Evolutionary conservation across 208 protist species (phyloP), one percentile per base, ranked within the genome.

Genomic region (Crithidia expoeki): DNA sequence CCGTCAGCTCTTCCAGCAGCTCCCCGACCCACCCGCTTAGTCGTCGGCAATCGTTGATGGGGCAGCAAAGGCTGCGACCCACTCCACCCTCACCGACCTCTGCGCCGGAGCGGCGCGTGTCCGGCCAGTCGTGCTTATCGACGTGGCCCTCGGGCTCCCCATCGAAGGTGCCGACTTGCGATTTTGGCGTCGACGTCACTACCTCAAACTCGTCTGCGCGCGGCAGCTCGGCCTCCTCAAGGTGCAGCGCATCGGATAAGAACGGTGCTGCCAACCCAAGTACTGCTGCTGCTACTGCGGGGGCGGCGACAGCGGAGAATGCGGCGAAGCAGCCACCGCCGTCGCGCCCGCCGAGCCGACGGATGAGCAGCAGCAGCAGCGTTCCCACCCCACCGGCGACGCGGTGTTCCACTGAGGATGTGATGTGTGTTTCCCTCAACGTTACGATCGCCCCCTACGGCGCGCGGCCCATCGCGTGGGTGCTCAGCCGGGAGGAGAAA

Each of bases 401-500:
- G 50, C 76, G 76, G 25, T 73, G 58, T 19, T 53, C 30, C 27
- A 46, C 36, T 4, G 28, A 36, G 33, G 42, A 32, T 3, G 36
- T 47, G n/a, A 10, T 21, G 12, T 59, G 47, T 38, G 40, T 79
- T 9, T 46, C 44, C 10, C 28, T 83, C 27, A 50, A 23, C 2
- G 64, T 73, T 1, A 68, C 56, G 25, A 61, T 92, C 51, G 70
- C 75, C 47, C 86, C 86, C 23, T 83, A 78, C 66, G 83, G 78
- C 19, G 79, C 86, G 16, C 72, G 74, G 14, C 86, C 80, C 21
- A 82, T 88, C 28, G 83, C 77, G 21, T 88, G 80, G 80, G 75
- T 85, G 67, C 50, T 86, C 16, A 68, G 57, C 32, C 34, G 47
- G 17, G 47, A 62, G 4, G 52, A 68, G 44, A 63, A 58, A 58